Base-by-base conservation (phyloP, 2,329 filamentous ascomycete genomes). In the Ophiocordyceps camponoti-leonardi region DNA sequence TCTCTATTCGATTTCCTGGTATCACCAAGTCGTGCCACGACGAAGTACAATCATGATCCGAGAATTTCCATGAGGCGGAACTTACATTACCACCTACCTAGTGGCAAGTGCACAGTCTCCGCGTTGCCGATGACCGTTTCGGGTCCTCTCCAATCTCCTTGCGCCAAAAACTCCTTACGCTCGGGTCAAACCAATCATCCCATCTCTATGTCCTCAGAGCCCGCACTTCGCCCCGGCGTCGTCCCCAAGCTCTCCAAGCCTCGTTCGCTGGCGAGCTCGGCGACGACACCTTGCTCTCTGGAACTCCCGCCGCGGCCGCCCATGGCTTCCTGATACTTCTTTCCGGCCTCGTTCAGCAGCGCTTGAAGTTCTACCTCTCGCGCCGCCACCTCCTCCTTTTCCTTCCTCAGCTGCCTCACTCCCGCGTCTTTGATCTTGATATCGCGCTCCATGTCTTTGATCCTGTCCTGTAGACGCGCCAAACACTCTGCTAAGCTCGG, bases 301-400 rank as follows among this genome's bases (percentile, higher is more conserved):
- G 48, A 51, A 1, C 47, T 46, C 14, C 54, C 56, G 11, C 54
- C 55, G 31, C 54, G 54, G 0, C 54, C 54, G 0, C 61, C 64
- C 53, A 72, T 61, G 0, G 61, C 64, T 16, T 68, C 61, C 48
- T 71, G 66, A 43, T 74, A 73, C 50, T 71, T 72, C 49, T 84
- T 78, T 0, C 85, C 87, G 0, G 86, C 85, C 58, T 92, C 81
- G 57, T 86, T 81, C 45, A 96, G 66, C 46, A 93, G 65, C 19
- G 73, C 71, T 61, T 95, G 88, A 0, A 95, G 82, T 60, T 92
- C 84, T 6, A 69, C 72, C 61, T 94, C 84, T 47, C 86, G 71
- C 49, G 72, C 68, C 5, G 73, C 63, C 40, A 94, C 72, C 28
- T 83, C 75, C 4, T 69, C 65, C 55, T 81, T 84, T 58, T 93